Evolutionary conservation across 1,284 basidiomycete species (phyloP).

Genomic region (Moesziomyces aphidis): DNA sequence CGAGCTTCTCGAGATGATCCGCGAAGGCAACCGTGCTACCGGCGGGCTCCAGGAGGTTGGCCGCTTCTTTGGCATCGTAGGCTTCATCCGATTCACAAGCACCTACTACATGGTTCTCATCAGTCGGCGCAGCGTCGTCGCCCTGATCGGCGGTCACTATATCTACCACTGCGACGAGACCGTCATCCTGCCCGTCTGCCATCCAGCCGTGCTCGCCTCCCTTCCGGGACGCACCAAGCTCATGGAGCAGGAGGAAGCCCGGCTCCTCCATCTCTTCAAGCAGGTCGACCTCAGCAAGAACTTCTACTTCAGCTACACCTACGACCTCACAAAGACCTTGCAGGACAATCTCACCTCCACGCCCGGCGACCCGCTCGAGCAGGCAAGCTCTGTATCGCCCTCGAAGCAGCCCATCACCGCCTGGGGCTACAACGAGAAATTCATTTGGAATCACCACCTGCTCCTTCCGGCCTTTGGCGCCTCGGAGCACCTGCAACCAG

Average conservation of each 20-base stretch:
- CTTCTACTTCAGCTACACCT: conserved; percentile 98
- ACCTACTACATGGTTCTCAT: conserved; percentile 73
- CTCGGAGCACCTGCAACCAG: conserved; percentile 37
- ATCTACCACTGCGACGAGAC: conserved; percentile 96
- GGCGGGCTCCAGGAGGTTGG: conserved; percentile 85
- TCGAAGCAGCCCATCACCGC: conserved; percentile 48
- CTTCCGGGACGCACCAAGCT: conserved; percentile 58
- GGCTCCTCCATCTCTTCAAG: conserved; percentile 89
- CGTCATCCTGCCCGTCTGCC: conserved; percentile 77
- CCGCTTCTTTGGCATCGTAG: conserved; percentile 73
- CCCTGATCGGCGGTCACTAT: conserved; percentile 94
- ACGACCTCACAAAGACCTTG: conserved; percentile 93
- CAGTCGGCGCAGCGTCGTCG: conserved; percentile 89
- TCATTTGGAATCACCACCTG: conserved; percentile 95
- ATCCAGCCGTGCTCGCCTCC: conserved; percentile 48
- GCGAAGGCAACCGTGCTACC: conserved; percentile 88
- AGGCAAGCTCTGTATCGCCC: conserved; percentile 57
- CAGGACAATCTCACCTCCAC: conserved; percentile 85
- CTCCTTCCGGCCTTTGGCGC: conserved; percentile 74
- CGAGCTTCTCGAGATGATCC: conserved; percentile 89
- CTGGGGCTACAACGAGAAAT: conserved; percentile 83
- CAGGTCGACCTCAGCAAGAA: conserved; percentile 98
- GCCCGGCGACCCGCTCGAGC: conserved; percentile 57
- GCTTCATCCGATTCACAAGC: conserved; percentile 68
- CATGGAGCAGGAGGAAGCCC: conserved; percentile 64